Evolutionary conservation across 352 stramenopile species (phyloP), one percentile per base, ranked within the genome.

Genomic region (Globisporangium spinosum): DNA sequence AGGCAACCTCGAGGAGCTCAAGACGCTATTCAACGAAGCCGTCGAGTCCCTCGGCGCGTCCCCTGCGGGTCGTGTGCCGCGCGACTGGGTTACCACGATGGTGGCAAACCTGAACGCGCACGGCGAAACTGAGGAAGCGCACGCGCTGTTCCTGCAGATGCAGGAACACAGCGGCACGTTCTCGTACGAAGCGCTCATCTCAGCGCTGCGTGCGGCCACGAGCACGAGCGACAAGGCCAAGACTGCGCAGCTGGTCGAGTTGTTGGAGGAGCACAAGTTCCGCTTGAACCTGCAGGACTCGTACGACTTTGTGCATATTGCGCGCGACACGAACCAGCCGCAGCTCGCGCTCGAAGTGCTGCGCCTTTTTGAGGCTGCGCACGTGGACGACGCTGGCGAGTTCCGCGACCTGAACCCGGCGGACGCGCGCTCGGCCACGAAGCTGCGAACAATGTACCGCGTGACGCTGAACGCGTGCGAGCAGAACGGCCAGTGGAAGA

Each of bases 361-460:
- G 54, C 76, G 67, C 23, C 51, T 85, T 9, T 90, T 87, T 29
- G 80, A 90, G 63, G 73, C 69, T 43, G 65, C 71, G 29, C 81
- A 89, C 62, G 64, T 80, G n/a, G 40, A 45, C 38, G 60, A 75
- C 23, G 56, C 49, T 8, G 71, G 45, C 23, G 71, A 73, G 20
- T 59, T 69, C 32, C 47, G 29, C 13, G 65, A 67, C 35, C 25
- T 60, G 22, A 60, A 61, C 27, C 4, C 40, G 25, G 22, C 12
- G 1, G 62, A 71, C 59, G 17, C 47, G 29, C 75, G 72, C 45
- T 73, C 72, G n/a, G 60, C 80, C n/a, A 72, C 58, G 35, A 83
- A 81, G 59, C 76, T 88, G 23, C 81, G 71, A 49, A 80, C 77
- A 12, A 82, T 91, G 74, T 91, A 89, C 74, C 77, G 58, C 51